Base-by-base conservation (phyloP, 768 basidiomycete genomes). In the Amanita pseudoporphyria region DNA sequence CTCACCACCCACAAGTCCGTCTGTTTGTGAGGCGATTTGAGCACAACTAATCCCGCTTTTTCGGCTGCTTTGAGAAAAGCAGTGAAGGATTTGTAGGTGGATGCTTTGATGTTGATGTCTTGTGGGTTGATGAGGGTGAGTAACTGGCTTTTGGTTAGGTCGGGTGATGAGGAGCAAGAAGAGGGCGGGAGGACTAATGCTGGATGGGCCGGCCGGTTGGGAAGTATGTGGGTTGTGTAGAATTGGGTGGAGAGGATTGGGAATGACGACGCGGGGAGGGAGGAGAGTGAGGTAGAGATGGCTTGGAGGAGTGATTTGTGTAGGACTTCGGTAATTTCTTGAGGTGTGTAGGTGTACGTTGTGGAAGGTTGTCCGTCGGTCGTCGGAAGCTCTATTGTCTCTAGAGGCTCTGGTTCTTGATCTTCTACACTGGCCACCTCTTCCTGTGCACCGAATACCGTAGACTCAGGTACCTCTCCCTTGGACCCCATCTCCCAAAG, bases 11-110 rank as follows among this genome's bases (percentile, higher is more conserved):
- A 64, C 19, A 82, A 60, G 19, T 84, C 79, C 18, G 77, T 79
- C 45, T 72, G 69, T 53, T 74, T 73, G 53, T 70, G 72, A 2
- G 69, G 69, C 18, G 83, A 73, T 60, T 95, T 96, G 19, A 84
- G 69, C 10, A 79, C 79, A 32, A 95, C 58, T 19, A 96, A 62
- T 0, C 74, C 75, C 6, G 80, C 77, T 60, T 94, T 94, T 53
- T 89, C 87, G 14, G 76, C 70, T 14, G 76, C 59, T 61, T 87
- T 92, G 57, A 96, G 72, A 68, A 95, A 93, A 1, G 82, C 73
- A 1, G 82, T 74, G 16, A 94, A 72, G 9, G 88, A 87, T 64
- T 93, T 96, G 69, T 82, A 77, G 1, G 74, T 74, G 1, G 88
- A 91, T 9, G 82, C 74, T 56, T 86, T 91, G 62, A 94, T 84